These are phyloP conservation scores for Skeletonema costatum DNA, from an alignment of 108 stramenopile species.

Conservation along the genomic window DNA sequence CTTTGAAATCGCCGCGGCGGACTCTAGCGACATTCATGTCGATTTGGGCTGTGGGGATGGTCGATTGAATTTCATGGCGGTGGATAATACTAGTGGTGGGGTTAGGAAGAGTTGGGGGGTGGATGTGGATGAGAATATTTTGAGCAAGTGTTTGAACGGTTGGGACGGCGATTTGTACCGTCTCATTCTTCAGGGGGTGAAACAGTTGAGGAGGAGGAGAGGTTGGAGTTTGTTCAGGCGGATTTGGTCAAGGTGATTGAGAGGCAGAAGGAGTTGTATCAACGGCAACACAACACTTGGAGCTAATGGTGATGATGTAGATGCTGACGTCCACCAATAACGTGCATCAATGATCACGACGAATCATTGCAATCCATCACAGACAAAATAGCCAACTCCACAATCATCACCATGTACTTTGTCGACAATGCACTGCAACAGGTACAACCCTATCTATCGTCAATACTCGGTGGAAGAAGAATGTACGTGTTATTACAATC, in stretches of 20 bases:
- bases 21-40: constrained; percentile 63
- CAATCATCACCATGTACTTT: constrained; percentile 87
- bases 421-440: constrained; percentile 65
- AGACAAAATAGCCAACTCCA: constrained; percentile 38
- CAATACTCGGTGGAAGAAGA: constrained; percentile 43
- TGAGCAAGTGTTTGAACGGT: constrained; percentile 37
- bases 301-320: neutral
- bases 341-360: constrained; percentile 7
- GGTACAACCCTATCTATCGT: constrained; percentile 67
- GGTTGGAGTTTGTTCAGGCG: constrained; percentile 66
- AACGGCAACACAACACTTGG: neutral
- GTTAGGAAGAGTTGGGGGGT: constrained; percentile 66
- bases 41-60: constrained; percentile 91
- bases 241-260: constrained; percentile 58
- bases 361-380: constrained; percentile 23
- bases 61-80: constrained; percentile 76
- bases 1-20: constrained; percentile 66
- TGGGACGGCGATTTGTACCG: constrained; percentile 39
- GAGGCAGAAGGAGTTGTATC: constrained; percentile 23
- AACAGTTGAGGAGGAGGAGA: constrained; percentile 32
- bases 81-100: constrained; percentile 23
- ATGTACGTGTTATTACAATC: constrained; percentile 62
- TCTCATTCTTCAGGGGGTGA: no score
- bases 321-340: neutral
- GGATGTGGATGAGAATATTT: constrained; percentile 79